Evolutionary conservation across 2,329 filamentous ascomycete genomes (phyloP).

Genomic region (Verticillium nonalfalfae): DNA sequence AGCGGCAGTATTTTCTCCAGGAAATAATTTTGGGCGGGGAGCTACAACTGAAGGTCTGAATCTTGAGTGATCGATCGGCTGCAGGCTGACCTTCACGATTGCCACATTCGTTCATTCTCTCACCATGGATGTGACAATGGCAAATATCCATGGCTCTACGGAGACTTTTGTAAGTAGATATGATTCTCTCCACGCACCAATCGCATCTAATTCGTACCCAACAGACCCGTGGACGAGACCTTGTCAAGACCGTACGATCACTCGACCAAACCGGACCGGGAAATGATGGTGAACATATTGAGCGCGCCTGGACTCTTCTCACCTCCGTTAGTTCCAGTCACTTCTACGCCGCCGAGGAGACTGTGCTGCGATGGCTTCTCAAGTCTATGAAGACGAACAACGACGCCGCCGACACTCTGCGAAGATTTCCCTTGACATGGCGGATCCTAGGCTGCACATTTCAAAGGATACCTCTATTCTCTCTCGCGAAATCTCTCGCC

Average conservation of each 20-base stretch:
- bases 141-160: constrained; percentile 1
- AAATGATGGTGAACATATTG: constrained; percentile 38
- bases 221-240: constrained; percentile 17
- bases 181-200: neutral
- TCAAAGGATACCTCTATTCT: constrained; percentile 59
- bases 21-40: neutral
- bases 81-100: neutral
- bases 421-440: constrained; percentile 54
- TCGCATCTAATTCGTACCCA: neutral
- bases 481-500: constrained; percentile 63
- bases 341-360: constrained; percentile 50
- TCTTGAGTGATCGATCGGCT: neutral
- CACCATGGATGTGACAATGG: constrained; percentile 10
- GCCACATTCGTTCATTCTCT: neutral
- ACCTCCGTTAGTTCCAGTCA: constrained; percentile 30
- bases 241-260: constrained; percentile 47
- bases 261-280: constrained; percentile 45
- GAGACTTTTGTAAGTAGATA: constrained; percentile 5
- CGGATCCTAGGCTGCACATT: constrained; percentile 55
- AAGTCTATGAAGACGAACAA: constrained; percentile 47
- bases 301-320: constrained; percentile 42
- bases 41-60: constrained; percentile 2
- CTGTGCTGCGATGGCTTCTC: constrained; percentile 56
- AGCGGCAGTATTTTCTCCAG: constrained; percentile 32
- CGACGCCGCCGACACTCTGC: constrained; percentile 41